Evolutionary conservation across 129 eudicot species (phyloP), one percentile per base, ranked within the genome.

Genomic region (Tagetes patula): DNA sequence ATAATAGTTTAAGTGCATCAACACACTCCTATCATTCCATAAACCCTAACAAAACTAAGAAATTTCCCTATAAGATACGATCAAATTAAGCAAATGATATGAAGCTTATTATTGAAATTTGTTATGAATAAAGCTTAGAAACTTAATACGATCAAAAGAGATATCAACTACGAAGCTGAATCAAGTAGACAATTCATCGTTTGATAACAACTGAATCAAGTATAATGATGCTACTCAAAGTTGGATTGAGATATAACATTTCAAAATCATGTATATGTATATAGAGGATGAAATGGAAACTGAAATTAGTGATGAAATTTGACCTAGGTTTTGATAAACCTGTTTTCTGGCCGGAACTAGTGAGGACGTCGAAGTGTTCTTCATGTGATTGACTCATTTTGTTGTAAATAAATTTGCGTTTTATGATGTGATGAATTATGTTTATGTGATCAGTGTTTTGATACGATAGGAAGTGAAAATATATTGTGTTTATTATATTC

Each of bases 271-370:
- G 27, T 20, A 30, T 27, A 5, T 10, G 0, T 6, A 30, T 30
- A 10, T 27, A n/a, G 13, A 39, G 1, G 32, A 30, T 20, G 27
- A 20, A 69, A 32, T 39, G 20, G 48, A 69, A 53, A 37, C 38
- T 30, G 75, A 34, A 27, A 56, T 46, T 45, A 46, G 39, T 9
- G 30, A 32, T 37, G 43, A 14, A 36, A 54, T 10, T 33, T 67
- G 38, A 84, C 98, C 96, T 93, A 66, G 89, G 85, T 76, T 93
- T 93, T 42, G 90, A 58, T 75, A 82, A 4, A 50, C 96, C 98
- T 43, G 96, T 85, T 80, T 84, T 87, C 7, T 87, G 78, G 40
- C 95, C 98, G 60, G 84, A 41, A 77, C 77, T 77, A 2, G 91
- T 86, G 67, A 89, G 90, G 54, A 93, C 88, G 67, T 93, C 98